Percentiles rank a stretch among this genome's conserved stretches.
These are phyloP conservation scores for Macadamia tetraphylla DNA, from an alignment of 164 flowering plant species.

Conservation along the genomic window DNA sequence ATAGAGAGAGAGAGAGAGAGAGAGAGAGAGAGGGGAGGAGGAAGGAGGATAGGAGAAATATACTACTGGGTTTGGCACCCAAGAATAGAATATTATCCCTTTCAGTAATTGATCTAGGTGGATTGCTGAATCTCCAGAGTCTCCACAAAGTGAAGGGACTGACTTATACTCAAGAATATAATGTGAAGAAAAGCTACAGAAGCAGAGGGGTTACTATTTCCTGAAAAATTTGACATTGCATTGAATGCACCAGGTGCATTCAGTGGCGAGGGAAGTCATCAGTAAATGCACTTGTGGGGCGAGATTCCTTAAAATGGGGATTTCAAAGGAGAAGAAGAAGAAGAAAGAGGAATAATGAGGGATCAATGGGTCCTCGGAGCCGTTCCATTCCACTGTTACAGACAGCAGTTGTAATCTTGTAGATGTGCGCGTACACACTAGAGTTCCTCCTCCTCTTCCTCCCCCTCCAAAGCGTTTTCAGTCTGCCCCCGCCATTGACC, in stretches of 20 bases:
- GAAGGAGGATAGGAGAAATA: not conserved
- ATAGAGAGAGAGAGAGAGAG: no score
- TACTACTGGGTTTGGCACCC: not conserved
- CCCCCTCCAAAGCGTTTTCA: not conserved
- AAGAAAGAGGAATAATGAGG: conserved; percentile 8
- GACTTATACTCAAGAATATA: not conserved
- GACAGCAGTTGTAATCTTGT: not conserved
- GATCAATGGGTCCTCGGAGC: conserved; percentile 50
- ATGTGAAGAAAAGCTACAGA: not conserved
- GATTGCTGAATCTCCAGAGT: not conserved
- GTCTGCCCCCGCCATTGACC: no score
- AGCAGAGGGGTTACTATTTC: no score
- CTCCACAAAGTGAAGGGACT: not conserved
- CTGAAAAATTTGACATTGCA: not conserved
- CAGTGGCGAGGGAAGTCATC: not conserved
- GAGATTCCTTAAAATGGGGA: conserved; percentile 5
- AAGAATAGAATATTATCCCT: not conserved
- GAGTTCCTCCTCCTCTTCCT: not conserved
- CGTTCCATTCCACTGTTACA: conserved; percentile 39
- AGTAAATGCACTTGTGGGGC: conserved; percentile 13
- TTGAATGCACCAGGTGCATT: conserved; percentile 9
- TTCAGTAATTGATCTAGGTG: not conserved
- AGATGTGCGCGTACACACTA: not conserved
- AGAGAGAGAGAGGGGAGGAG: not conserved
- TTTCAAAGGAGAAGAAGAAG: not conserved